Evolutionary conservation across 2,329 filamentous ascomycete genomes (phyloP), one percentile per base, ranked within the genome.

Genomic region (Diaporthe helianthi): DNA sequence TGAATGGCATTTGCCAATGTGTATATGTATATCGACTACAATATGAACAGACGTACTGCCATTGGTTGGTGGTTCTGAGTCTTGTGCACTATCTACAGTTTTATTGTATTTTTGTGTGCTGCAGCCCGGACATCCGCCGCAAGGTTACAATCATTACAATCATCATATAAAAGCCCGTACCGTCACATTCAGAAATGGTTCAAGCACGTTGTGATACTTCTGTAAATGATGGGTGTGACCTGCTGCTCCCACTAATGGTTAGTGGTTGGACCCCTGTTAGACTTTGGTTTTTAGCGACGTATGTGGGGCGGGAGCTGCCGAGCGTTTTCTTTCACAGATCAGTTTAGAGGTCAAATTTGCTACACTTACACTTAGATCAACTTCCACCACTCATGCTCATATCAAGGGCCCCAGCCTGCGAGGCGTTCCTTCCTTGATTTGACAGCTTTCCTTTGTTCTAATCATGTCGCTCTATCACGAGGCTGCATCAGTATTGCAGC

Each of bases 391-490:
- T n/a, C n/a, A 24, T 36, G 26, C 29, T 33, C 26, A 31, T 44
- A n/a, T 47, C 44, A 13, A 49, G 8, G 29, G 26, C 41, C 19
- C 41, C 10, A 12, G 26, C 58, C 58, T 8, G n/a, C 44, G 19
- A 61, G 58, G 6, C 41, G n/a, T n/a, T n/a, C 12, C 8, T 24
- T 24, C 7, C 15, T 31, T 1, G 10, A n/a, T 53, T 15, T 5
- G 49, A 31, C 26, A 33, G 24, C 13, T 15, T 31, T 12, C 2
- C 2, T 41, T 24, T 26, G 29, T 22, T 22, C 0, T 19, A 24
- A 22, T 8, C 61, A 98, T 98, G 95, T 97, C 94, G 58, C 90
- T 99, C 68, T 99, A 99, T 79, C 92, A 97, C 78, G 96, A 98
- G 83, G 92, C 94, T 8, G 93, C 92, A 4, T 86, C 90, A 17